Base-by-base conservation (phyloP, 2,329 filamentous ascomycete species). In the Pseudogymnoascus destructans region DNA sequence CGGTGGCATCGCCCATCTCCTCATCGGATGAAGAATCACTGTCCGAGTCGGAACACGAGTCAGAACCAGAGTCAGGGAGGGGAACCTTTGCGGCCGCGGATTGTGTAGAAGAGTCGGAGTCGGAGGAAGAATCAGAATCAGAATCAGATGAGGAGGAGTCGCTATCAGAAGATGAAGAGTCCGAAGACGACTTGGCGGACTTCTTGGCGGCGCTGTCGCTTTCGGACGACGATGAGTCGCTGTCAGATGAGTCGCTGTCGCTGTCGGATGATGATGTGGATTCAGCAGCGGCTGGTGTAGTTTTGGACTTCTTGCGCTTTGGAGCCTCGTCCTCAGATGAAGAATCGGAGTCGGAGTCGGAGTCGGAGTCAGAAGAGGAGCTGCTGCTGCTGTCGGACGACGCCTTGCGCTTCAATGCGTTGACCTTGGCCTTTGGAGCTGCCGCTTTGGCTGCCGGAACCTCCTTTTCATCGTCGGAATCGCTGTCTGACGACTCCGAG, bases 381-480 rank as follows among this genome's bases (percentile, higher is more conserved):
- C 68, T 68, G 40, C 69, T 70, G 62, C 69, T 73, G 15, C 68
- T 75, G 64, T 66, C 72, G 25, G 66, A 61, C 32, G 66, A 70
- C 6, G 79, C 79, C 72, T 81, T 79, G 35, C 80, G 75, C 66
- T 85, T 85, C 60, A 79, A 66, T 1, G 71, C 71, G 27, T 78
- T 77, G 56, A 65, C 61, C 46, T 68, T 70, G 30, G 61, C 61
- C 59, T 66, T 68, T 40, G 64, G 61, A 15, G 62, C 62, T 49
- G 63, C 32, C 40, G 59, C 52, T 60, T 69, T 70, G 11, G 58
- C 59, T 23, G 61, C 58, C 36, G 66, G 61, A 5, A 61, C 59
- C 58, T 77, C 74, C 33, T 74, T 71, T 63, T 78, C 75, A 59
- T 77, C 75, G 59, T 78, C 75, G 6, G 75, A 72, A 63, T 79